Evolutionary conservation across 805 yeast genomes (phyloP).

Genomic region (Barnettozyma populi): DNA sequence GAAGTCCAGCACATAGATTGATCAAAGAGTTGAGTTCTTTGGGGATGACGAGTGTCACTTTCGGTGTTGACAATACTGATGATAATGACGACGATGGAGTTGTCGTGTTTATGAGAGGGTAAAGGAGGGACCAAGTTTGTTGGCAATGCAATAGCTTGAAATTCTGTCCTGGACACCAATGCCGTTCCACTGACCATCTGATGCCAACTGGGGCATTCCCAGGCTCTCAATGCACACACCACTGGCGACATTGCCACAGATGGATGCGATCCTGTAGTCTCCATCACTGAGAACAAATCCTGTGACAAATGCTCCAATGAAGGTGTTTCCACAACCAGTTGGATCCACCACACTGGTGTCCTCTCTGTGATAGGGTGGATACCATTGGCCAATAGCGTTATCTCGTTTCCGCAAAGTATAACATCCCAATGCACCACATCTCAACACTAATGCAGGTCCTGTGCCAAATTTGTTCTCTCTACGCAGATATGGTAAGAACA

Average conservation of each 20-base stretch:
- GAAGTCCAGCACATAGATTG: neutral
- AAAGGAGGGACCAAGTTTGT: constrained; percentile 10
- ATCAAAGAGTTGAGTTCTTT: neutral
- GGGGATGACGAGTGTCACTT: neutral
- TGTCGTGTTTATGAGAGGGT: neutral
- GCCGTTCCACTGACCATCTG: constrained; percentile 54
- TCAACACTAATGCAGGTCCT: constrained; percentile 45
- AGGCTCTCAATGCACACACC: constrained; percentile 76
- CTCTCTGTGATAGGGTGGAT: constrained; percentile 68
- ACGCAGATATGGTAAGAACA: constrained; percentile 37
- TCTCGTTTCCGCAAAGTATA: constrained; percentile 32
- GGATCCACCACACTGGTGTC: constrained; percentile 65
- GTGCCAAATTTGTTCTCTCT: constrained; percentile 25
- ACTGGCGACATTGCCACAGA: constrained; percentile 73
- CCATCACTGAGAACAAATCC: constrained; percentile 47
- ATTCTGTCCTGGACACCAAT: constrained; percentile 39
- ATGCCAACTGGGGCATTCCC: constrained; percentile 55
- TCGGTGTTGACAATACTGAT: too few relatives aligned
- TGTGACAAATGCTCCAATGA: constrained; percentile 72
- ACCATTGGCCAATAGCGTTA: constrained; percentile 32
- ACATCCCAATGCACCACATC: constrained; percentile 79
- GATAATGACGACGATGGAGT: neutral
- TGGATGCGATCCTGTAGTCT: constrained; percentile 48
- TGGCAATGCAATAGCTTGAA: constrained; percentile 29
- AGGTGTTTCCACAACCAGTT: constrained; percentile 93